Evolutionary conservation across 495 filamentous ascomycete species (phyloP), one percentile per base, ranked within the genome.

Genomic region (Penicillium samsonianum): DNA sequence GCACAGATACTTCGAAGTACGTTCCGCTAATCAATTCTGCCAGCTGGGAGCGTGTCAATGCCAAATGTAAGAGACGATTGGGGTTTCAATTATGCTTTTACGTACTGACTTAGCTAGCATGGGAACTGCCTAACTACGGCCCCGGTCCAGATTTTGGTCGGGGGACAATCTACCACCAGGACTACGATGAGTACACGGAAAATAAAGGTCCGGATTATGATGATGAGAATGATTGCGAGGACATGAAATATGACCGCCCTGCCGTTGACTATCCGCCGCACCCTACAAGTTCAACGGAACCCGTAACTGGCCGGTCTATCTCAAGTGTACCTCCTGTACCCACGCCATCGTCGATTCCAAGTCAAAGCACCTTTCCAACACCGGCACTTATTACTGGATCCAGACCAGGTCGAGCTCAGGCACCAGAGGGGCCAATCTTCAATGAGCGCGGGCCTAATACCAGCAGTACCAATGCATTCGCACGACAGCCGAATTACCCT

Each of bases 91-190:
- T 19, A 47, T 26, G 16, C 9, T 14, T 20, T 3, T 30, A 20
- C 2, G 11, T 16, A 20, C 45, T 48, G n/a, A 31, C n/a, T 28
- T 31, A 4, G 45, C 4, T 31, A 48, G 45, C 45, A 33, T 48
- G 45, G 45, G 45, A 48, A 16, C 23, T 48, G 10, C 45, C 45
- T 10, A 19, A 48, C 19, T 48, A 48, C 17, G 45, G 45, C 10
- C 45, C 45, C n/a, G 23, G 45, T 48, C 45, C 45, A 10, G 45
- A 25, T 11, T 48, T 31, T 22, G n/a, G 12, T 11, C 44, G 23
- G n/a, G 17, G 45, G 9, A 48, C 16, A 1, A 33, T 28, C 8
- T 48, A 48, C 26, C 10, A 1, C 10, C 26, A 11, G 16, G 16
- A 17, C 11, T 0, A 31, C 4, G 10, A 31, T 7, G 10, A 48